A percentile compares a stretch with the other conserved stretches of the same genome.
Evolutionary conservation across 202 grass and related monocot species (phyloP).

Genomic region (Setaria italica): DNA sequence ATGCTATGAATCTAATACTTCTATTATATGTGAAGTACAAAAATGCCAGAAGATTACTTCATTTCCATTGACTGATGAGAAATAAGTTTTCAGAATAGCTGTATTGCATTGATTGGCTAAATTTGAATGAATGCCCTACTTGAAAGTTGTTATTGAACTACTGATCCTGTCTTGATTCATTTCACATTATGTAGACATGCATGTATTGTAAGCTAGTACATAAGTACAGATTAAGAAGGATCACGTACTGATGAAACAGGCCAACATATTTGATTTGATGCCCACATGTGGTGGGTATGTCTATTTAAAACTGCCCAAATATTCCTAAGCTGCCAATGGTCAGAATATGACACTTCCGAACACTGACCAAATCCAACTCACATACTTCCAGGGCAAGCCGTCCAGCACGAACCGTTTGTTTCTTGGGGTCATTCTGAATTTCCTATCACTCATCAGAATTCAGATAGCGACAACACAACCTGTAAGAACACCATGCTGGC

Average conservation of each 20-base stretch:
- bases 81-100: neutral
- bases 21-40: neutral
- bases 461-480: slow-evolving; percentile 25
- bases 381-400: neutral
- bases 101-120: neutral
- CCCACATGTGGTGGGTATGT: neutral
- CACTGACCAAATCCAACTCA: neutral
- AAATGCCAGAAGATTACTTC: neutral
- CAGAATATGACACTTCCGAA: neutral
- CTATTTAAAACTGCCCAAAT: neutral
- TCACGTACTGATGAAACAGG: slow-evolving; percentile 23
- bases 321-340: neutral
- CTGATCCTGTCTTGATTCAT: neutral
- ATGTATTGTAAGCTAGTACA: slow-evolving; percentile 3
- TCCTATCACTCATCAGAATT: neutral
- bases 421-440: neutral
- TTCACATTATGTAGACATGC: too few relatives aligned
- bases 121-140: neutral
- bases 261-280: slow-evolving; percentile 17
- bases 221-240: slow-evolving; percentile 20
- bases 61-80: neutral
- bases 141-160: neutral
- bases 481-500: neutral
- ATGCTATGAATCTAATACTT: neutral
- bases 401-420: slow-evolving; percentile 35